phyloP scores from a whole-genome alignment of 2,329 filamentous ascomycete genomes.

The Coniella vitis region DNA sequence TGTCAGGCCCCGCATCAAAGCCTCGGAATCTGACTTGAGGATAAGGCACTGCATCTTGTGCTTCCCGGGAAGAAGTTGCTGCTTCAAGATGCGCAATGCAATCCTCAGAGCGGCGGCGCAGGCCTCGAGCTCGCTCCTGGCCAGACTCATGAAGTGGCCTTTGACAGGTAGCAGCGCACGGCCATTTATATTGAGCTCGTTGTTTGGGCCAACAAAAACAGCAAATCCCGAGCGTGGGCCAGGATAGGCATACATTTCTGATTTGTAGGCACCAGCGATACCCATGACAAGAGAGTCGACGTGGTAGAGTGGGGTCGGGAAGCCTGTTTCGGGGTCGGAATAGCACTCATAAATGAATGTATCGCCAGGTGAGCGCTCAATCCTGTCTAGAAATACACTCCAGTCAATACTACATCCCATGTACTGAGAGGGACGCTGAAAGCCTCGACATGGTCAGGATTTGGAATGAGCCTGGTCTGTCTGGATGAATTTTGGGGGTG shows the following conservation, averaged over 20 bases:
- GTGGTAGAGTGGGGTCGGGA: not conserved
- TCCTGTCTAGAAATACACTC: not conserved
- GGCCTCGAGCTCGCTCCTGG: not conserved
- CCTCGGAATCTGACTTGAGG: constrained; percentile 9
- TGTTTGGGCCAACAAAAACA: constrained; percentile 1
- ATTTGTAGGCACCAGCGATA: constrained; percentile 1
- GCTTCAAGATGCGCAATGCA: not conserved
- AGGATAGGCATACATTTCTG: constrained; percentile 4
- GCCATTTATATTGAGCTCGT: not conserved
- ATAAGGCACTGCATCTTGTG: not conserved
- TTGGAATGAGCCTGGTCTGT: too few relatives aligned
- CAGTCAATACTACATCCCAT: too few relatives aligned
- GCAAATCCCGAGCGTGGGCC: constrained; percentile 3
- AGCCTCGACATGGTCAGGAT: too few relatives aligned
- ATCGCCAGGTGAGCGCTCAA: not conserved
- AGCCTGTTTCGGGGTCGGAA: not conserved
- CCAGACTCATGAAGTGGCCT: not conserved
- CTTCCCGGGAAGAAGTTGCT: not conserved
- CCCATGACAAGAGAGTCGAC: constrained; percentile 4
- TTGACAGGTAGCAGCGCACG: not conserved
- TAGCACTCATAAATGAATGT: constrained; percentile 3
- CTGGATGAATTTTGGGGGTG: too few relatives aligned
- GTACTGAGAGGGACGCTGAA: too few relatives aligned
- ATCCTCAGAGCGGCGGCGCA: not conserved
- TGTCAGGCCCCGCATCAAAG: not conserved